phyloP scores from a whole-genome alignment of 2,329 filamentous ascomycete species.

The Leptographium radiaticola region DNA sequence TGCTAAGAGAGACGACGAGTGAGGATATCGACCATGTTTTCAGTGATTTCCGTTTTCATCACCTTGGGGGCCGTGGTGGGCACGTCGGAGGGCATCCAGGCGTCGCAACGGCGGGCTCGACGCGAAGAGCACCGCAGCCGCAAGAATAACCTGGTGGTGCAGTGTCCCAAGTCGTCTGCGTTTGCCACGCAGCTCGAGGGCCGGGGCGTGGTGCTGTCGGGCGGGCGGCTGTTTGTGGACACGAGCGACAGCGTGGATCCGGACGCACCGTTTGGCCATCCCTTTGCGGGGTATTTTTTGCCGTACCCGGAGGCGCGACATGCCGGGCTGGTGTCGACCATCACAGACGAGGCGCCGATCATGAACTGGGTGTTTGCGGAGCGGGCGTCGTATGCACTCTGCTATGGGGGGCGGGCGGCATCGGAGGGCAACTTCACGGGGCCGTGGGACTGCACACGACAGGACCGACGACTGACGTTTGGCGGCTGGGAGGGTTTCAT shows the following conservation, averaged over 20 bases:
- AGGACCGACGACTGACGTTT: slow-evolving; percentile 36
- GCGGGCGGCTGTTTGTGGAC: slow-evolving; percentile 32
- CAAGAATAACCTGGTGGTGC: slow-evolving; percentile 33
- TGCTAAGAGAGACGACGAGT: no score
- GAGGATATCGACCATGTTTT: not conserved
- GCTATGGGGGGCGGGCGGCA: slow-evolving; percentile 29
- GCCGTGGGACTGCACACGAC: slow-evolving; percentile 37
- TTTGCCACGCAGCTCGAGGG: slow-evolving; percentile 29
- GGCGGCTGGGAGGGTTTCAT: slow-evolving; percentile 37
- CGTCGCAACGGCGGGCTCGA: slow-evolving; percentile 30
- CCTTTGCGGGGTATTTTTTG: slow-evolving; percentile 43
- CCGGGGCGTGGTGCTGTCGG: slow-evolving; percentile 29
- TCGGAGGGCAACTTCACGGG: slow-evolving; percentile 31
- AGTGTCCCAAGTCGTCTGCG: slow-evolving; percentile 32
- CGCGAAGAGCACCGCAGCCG: slow-evolving; percentile 33
- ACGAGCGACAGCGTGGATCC: slow-evolving; percentile 22
- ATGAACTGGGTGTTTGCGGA: slow-evolving; percentile 39
- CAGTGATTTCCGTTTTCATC: slow-evolving; percentile 20
- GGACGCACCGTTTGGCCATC: slow-evolving; percentile 27
- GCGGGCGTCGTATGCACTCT: slow-evolving; percentile 29
- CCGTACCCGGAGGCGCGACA: slow-evolving; percentile 40
- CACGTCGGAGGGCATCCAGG: slow-evolving; percentile 31
- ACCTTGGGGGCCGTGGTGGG: slow-evolving; percentile 31
- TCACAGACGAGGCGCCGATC: slow-evolving; percentile 33
- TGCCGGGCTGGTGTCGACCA: slow-evolving; percentile 33